Percentiles rank a stretch among this genome's conserved stretches.
Conservation (phyloP, 2,329 filamentous ascomycete genomes). For the Tolypocladium album region DNA sequence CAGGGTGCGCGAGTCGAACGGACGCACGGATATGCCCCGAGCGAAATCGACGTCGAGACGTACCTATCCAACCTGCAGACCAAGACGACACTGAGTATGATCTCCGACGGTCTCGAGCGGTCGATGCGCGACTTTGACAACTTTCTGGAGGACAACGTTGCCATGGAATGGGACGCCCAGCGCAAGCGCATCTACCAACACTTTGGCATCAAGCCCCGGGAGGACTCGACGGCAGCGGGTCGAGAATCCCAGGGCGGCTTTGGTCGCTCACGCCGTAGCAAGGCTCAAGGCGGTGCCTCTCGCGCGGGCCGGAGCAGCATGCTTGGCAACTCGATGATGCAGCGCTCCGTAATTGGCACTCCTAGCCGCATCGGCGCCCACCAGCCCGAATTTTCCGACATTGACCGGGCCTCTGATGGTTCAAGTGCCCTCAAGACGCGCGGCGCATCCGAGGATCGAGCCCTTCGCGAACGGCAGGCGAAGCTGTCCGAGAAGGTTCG, state of each 20-base stretch:
- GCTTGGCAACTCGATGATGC: slow-evolving; percentile 53
- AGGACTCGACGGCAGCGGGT: slow-evolving; percentile 29
- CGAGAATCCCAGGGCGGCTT: slow-evolving; percentile 45
- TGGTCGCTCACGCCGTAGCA: slow-evolving; percentile 46
- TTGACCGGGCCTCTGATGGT: slow-evolving; percentile 45
- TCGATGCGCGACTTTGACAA: slow-evolving; percentile 86
- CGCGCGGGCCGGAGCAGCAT: slow-evolving; percentile 37
- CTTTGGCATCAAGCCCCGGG: slow-evolving; percentile 69
- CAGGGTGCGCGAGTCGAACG: slow-evolving; percentile 36
- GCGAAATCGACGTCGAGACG: slow-evolving; percentile 60
- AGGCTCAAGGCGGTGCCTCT: slow-evolving; percentile 39
- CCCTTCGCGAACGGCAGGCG: slow-evolving; percentile 73
- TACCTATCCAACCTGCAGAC: slow-evolving; percentile 81
- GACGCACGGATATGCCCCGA: slow-evolving; percentile 27
- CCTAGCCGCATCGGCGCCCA: slow-evolving; percentile 59
- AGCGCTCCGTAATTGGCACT: slow-evolving; percentile 79
- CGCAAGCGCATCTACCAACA: slow-evolving; percentile 90
- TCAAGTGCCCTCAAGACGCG: slow-evolving; percentile 32
- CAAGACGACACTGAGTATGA: slow-evolving; percentile 84
- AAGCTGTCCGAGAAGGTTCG: slow-evolving; percentile 72
- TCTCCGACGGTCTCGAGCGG: slow-evolving; percentile 80
- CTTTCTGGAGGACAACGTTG: slow-evolving; percentile 89
- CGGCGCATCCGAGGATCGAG: slow-evolving; percentile 54
- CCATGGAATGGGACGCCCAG: slow-evolving; percentile 92
- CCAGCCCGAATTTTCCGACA: slow-evolving; percentile 56